phyloP scores from a whole-genome alignment of 192 early-diverging fungal species.

The Backusella sp. region DNA sequence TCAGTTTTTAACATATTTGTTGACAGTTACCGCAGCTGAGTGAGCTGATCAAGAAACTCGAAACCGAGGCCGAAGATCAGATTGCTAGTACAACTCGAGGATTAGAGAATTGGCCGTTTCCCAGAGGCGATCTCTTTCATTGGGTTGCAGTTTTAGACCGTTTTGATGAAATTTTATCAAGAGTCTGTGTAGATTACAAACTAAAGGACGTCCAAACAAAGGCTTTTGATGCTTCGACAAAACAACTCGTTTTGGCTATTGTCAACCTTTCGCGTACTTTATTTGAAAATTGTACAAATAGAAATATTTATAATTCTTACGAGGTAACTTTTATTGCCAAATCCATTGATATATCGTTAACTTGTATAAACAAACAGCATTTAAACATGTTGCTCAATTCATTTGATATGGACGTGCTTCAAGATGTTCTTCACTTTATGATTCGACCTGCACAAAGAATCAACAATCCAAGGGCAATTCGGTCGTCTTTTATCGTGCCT shows the following conservation, averaged over 20 bases:
- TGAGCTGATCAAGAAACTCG: slow-evolving; percentile 49
- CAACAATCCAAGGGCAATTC: slow-evolving; percentile 72
- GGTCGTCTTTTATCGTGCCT: slow-evolving; percentile 54
- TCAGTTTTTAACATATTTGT: slow-evolving; percentile 10
- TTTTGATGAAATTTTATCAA: slow-evolving; percentile 81
- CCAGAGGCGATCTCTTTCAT: slow-evolving; percentile 91
- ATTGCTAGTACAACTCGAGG: slow-evolving; percentile 53
- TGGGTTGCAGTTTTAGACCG: slow-evolving; percentile 95
- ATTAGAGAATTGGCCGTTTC: slow-evolving; percentile 70
- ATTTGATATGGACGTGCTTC: slow-evolving; percentile 77
- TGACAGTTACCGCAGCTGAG: slow-evolving; percentile 55
- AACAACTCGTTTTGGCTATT: slow-evolving; percentile 61
- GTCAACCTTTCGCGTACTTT: slow-evolving; percentile 76
- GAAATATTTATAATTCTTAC: slow-evolving; percentile 90
- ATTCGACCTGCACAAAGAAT: slow-evolving; percentile 89
- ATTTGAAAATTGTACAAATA: slow-evolving; percentile 94
- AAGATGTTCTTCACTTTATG: slow-evolving; percentile 74
- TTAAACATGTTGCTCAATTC: slow-evolving; percentile 78
- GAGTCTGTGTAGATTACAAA: slow-evolving; percentile 60
- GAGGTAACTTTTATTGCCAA: slow-evolving; percentile 56
- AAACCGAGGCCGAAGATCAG: slow-evolving; percentile 50
- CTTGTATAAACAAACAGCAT: slow-evolving; percentile 52
- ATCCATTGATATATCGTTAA: not conserved
- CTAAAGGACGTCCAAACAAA: slow-evolving; percentile 63
- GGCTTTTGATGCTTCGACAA: slow-evolving; percentile 55